Conservation (phyloP, 2,329 filamentous ascomycete species). For the Penicillium verrucosum region DNA sequence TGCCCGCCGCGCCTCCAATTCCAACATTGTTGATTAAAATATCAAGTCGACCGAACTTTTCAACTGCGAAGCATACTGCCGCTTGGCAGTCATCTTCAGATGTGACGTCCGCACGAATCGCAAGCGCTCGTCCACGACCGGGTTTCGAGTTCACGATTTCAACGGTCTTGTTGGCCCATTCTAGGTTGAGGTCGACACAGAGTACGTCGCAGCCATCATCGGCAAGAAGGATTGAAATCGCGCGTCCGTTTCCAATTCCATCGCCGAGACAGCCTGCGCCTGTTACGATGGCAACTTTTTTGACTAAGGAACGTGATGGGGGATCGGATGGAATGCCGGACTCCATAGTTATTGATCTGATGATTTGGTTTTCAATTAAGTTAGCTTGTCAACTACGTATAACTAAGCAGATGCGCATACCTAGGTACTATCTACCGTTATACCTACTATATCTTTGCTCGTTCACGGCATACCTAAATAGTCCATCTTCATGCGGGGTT, state of each 20-base stretch:
- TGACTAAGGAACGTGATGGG: slow-evolving; percentile 20
- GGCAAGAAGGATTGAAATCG: slow-evolving; percentile 57
- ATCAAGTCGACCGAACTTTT: slow-evolving; percentile 55
- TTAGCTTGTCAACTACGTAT: background rate
- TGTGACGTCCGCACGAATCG: slow-evolving; percentile 53
- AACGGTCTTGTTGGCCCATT: slow-evolving; percentile 53
- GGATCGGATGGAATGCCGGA: slow-evolving; percentile 17
- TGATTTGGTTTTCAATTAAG: background rate
- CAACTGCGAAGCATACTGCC: slow-evolving; percentile 37
- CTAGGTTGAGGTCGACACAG: slow-evolving; percentile 54
- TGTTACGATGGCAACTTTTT: slow-evolving; percentile 49
- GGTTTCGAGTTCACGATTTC: slow-evolving; percentile 48
- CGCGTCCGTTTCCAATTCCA: slow-evolving; percentile 61
- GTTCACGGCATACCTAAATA: background rate
- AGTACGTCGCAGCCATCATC: slow-evolving; percentile 57
- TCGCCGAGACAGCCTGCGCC: slow-evolving; percentile 57
- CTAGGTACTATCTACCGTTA: background rate
- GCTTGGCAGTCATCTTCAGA: slow-evolving; percentile 50
- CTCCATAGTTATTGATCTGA: slow-evolving; percentile 13
- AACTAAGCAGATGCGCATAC: background rate
- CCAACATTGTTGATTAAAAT: slow-evolving; percentile 66
- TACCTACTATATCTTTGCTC: background rate
- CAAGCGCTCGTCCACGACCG: slow-evolving; percentile 34
- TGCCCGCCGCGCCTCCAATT: slow-evolving; percentile 57
- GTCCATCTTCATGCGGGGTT: slow-evolving; percentile 7